Percentiles rank a stretch among this genome's conserved stretches.
Conservation (phyloP, 2,329 filamentous ascomycete species). For the Cytospora paraplurivora region DNA sequence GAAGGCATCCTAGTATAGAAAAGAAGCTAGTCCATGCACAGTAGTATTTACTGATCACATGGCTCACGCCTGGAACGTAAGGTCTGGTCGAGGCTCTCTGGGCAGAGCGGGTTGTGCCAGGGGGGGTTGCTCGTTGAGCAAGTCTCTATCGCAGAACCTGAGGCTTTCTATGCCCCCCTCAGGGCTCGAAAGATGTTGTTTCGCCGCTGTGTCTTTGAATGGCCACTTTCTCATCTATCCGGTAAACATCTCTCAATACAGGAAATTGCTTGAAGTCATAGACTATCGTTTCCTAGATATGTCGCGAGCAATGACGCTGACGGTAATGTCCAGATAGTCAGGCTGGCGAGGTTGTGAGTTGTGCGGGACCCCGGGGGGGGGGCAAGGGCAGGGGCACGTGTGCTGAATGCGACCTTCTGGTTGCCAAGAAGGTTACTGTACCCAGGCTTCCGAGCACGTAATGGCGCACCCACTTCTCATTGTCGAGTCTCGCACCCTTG, state of each 20-base stretch:
- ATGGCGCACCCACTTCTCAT: neutral
- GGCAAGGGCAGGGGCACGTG: neutral
- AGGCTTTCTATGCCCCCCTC: neutral
- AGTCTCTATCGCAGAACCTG: conserved; percentile 3
- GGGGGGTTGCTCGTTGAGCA: conserved; percentile 2
- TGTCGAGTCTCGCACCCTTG: neutral
- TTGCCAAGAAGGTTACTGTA: neutral
- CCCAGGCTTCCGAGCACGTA: neutral
- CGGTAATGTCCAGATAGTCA: neutral
- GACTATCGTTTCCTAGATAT: neutral
- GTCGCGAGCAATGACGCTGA: neutral
- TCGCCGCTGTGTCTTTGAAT: neutral
- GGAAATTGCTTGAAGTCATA: neutral
- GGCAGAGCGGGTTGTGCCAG: neutral
- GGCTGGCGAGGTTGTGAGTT: neutral
- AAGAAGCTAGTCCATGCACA: conserved; percentile 10
- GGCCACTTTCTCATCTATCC: neutral
- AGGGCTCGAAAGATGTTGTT: neutral
- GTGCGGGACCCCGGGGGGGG: neutral
- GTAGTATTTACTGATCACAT: conserved; percentile 16
- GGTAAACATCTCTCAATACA: neutral
- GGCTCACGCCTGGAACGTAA: conserved; percentile 13
- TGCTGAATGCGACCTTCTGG: neutral
- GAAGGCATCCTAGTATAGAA: conserved; percentile 5
- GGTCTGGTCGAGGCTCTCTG: conserved; percentile 1